A percentile compares a stretch with the other conserved stretches of the same genome.
phyloP scores from a whole-genome alignment of 176 grass and related monocot genomes.

The Urochloa ruziziensis region DNA sequence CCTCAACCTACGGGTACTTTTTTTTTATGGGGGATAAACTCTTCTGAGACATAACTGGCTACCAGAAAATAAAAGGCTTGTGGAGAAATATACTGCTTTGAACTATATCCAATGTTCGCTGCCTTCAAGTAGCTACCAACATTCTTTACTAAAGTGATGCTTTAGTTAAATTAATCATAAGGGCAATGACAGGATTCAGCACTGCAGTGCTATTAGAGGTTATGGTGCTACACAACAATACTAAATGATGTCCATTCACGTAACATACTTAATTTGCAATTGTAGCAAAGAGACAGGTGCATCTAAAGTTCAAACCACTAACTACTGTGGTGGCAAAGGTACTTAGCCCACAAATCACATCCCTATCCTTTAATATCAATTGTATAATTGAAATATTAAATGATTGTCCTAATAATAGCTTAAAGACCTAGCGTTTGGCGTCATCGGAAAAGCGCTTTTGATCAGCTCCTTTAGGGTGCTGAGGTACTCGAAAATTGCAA shows the following conservation, averaged over 20 bases:
- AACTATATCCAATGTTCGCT: conserved; percentile 21
- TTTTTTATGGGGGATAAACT: background rate
- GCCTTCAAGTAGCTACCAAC: background rate
- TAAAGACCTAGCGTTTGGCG: conserved; percentile 24
- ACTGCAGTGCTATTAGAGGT: background rate
- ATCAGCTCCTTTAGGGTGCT: background rate
- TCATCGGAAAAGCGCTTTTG: conserved; percentile 39
- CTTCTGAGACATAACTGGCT: background rate
- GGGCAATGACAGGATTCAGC: background rate
- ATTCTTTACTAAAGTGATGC: conserved; percentile 15
- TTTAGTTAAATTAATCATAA: conserved; percentile 23
- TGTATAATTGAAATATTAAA: conserved; percentile 30
- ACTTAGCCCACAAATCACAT: conserved; percentile 46
- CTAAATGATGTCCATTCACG: background rate
- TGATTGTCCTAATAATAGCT: conserved; percentile 26
- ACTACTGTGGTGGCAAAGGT: conserved; percentile 29
- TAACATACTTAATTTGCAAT: conserved; percentile 37
- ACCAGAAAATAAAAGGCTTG: background rate
- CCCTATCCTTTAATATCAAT: conserved; percentile 48
- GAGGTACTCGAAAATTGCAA: conserved; percentile 22
- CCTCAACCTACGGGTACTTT: background rate
- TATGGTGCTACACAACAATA: conserved; percentile 3
- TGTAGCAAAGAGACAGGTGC: conserved; percentile 39
- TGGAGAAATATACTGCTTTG: background rate
- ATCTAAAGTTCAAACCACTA: conserved; percentile 46